Conservation (phyloP, 306 rosid genomes). For the Cyclanthera cordifolia region DNA sequence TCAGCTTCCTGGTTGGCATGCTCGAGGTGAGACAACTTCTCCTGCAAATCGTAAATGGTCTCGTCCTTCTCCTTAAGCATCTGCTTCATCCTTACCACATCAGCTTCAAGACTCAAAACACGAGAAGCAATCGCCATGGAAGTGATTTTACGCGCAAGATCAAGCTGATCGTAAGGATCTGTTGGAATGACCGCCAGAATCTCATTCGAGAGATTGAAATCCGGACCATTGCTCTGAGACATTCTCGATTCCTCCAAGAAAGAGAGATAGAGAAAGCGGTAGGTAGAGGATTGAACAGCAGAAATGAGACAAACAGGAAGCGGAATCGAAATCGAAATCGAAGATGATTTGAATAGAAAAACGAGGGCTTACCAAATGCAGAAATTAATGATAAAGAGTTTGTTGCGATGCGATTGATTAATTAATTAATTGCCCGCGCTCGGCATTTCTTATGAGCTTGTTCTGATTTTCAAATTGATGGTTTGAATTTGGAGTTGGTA, state of each 20-base stretch:
- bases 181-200: constrained; percentile 61
- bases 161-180: constrained; percentile 82
- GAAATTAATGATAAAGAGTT: not conserved
- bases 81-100: constrained; percentile 40
- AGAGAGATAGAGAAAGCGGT: constrained; percentile 4
- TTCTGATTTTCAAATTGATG: not conserved
- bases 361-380: not conserved
- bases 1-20: constrained; percentile 43
- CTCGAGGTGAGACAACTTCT: constrained; percentile 33
- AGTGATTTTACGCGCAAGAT: constrained; percentile 87
- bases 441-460: not conserved
- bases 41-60: constrained; percentile 39
- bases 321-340: not conserved
- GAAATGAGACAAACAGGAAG: not conserved
- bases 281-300: constrained; percentile 5
- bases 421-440: not conserved
- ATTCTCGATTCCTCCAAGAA: constrained; percentile 12
- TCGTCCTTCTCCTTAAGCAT: constrained; percentile 52
- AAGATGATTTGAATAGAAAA: constrained; percentile 3
- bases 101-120: constrained; percentile 64
- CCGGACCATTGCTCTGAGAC: constrained; percentile 36
- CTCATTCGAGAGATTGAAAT: constrained; percentile 54
- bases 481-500: not conserved
- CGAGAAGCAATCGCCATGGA: constrained; percentile 90
- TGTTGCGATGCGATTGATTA: not conserved